These are phyloP conservation scores for Claviceps sorghi DNA, from an alignment of 2,329 filamentous ascomycete species.

Conservation along the genomic window DNA sequence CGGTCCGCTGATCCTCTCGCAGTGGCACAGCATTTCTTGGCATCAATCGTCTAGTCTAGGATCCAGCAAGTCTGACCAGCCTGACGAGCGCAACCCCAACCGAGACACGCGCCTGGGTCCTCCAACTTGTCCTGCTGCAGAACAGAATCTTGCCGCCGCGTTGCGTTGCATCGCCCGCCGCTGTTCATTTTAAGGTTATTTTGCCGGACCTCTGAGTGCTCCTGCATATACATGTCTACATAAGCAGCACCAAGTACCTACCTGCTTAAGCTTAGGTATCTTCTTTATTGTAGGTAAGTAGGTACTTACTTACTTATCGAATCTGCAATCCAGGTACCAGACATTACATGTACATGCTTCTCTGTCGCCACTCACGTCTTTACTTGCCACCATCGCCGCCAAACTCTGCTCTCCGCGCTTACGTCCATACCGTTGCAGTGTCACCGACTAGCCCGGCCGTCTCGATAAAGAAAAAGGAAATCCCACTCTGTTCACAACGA, in stretches of 20 bases:
- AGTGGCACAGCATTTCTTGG: slow-evolving; percentile 3
- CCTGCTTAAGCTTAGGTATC: no score
- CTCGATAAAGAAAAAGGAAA: no score
- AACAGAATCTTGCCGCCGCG: no score
- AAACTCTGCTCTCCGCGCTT: not conserved
- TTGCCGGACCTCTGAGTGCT: not conserved
- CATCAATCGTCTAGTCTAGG: not conserved
- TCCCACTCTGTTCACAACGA: not conserved
- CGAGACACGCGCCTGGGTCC: slow-evolving; percentile 2
- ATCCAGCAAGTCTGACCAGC: not conserved
- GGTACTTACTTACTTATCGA: no score
- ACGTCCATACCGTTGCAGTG: not conserved
- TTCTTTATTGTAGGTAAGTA: no score
- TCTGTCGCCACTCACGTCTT: not conserved
- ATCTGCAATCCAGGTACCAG: no score
- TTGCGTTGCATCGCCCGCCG: no score
- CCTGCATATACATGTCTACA: no score
- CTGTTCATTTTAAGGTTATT: slow-evolving; percentile 8
- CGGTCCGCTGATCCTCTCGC: not conserved
- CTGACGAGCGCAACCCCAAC: not conserved
- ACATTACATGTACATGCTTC: no score
- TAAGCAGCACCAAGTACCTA: no score
- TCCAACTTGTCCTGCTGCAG: not conserved
- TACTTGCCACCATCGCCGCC: not conserved
- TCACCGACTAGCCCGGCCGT: no score